These are phyloP conservation scores for Apiospora saccharicola DNA, from an alignment of 2,329 filamentous ascomycete genomes.

Conservation along the genomic window DNA sequence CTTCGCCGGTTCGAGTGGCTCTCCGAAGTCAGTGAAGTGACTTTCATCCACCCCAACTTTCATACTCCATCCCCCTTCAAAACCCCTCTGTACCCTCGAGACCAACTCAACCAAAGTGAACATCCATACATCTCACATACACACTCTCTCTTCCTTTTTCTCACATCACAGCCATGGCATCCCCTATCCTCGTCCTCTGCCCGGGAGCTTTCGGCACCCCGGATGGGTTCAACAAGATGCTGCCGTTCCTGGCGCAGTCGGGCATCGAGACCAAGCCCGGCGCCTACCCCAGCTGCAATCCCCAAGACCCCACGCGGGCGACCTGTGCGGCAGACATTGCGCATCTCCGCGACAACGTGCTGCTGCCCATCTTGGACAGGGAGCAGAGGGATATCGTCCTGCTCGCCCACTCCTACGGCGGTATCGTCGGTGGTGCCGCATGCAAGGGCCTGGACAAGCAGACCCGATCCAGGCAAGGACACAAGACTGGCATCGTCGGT, in stretches of 20 bases:
- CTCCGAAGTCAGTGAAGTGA: not conserved
- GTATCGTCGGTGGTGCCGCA: constrained; percentile 35
- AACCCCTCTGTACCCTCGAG: no score
- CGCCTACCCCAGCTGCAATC: constrained; percentile 36
- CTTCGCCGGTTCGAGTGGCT: not conserved
- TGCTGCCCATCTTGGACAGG: constrained; percentile 34
- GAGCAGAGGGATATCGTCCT: constrained; percentile 33
- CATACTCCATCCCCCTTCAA: not conserved
- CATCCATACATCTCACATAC: not conserved
- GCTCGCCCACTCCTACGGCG: constrained; percentile 38
- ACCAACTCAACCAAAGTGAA: not conserved
- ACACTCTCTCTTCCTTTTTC: no score
- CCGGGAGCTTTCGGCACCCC: constrained; percentile 35
- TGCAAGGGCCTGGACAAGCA: constrained; percentile 36
- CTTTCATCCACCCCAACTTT: not conserved
- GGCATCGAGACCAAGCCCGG: constrained; percentile 33
- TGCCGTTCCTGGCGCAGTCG: constrained; percentile 31
- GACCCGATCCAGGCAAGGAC: constrained; percentile 28
- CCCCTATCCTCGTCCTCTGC: constrained; percentile 33
- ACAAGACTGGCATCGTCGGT: constrained; percentile 30
- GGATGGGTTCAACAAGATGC: constrained; percentile 29
- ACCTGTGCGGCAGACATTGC: constrained; percentile 29
- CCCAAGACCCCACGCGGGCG: constrained; percentile 29
- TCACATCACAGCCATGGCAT: constrained; percentile 14
- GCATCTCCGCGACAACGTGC: constrained; percentile 29